Base-by-base conservation (phyloP, 1,139 yeast species). In the Meyerozyma carpophila region DNA sequence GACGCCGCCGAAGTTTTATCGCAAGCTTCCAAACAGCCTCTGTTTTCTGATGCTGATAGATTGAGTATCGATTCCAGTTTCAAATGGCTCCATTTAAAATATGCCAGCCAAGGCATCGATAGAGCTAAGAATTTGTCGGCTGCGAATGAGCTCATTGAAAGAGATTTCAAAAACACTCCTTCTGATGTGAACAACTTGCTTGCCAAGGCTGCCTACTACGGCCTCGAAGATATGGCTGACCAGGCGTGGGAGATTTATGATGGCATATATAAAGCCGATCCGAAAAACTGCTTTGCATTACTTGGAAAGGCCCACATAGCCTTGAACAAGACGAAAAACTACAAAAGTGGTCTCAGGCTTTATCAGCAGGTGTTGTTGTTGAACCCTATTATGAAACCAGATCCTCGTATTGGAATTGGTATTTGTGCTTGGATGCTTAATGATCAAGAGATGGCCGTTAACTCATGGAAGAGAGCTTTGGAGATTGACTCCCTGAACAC, bases 351-450 rank as follows among this genome's bases (percentile, higher is more conserved):
- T 14, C 75, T 93, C 53, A 84, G 84, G 59, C 63, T 86, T 39
- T 93, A 86, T 63, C 99, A 93, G 66, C 87, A 84, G 51, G 84
- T 88, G 8, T 71, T 93, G 52, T 75, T 83, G 40, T 72, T 84
- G 42, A 83, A 89, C 50, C 98, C 98, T 2, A 59, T 81, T 34
- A 70, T 85, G 57, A 76, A 77, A 50, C 98, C 98, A 1, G 98
- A 93, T 63, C 95, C 98, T 18, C 75, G 99, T 64, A 77, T 93
- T 46, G 99, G 98, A 21, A 82, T 93, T 51, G 99, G 98, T 36
- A 70, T 93, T 54, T 91, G 98, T 63, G 91, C 84, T 59, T 93
- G 97, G 97, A 80, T 81, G 49, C 69, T 93, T 47, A 84, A 84
- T 44, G 96, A 89, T 59, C 78, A 79, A 50, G 75, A 76, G 40